Evolutionary conservation across 1,284 basidiomycete species (phyloP).

Genomic region (Puccinia novopanici): DNA sequence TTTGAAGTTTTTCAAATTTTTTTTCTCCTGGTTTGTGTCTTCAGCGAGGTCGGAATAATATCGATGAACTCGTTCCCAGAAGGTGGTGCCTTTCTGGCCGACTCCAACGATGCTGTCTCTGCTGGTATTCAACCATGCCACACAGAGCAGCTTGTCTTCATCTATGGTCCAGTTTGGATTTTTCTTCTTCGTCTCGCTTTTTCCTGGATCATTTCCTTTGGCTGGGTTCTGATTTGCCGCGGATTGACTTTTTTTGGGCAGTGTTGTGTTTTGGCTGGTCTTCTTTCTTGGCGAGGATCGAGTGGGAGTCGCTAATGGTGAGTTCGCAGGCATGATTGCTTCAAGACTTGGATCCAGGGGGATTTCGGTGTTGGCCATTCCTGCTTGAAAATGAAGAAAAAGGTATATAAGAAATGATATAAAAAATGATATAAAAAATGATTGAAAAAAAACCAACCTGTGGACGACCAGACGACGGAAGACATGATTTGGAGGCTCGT

Average conservation of each 20-base stretch:
- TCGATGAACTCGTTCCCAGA: neutral
- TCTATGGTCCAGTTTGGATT: neutral
- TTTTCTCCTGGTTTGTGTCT: neutral
- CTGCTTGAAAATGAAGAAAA: too few relatives aligned
- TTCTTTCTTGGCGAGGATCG: neutral
- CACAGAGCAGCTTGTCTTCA: constrained; percentile 6
- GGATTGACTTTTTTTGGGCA: too few relatives aligned
- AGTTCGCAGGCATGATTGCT: neutral
- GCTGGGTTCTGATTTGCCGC: too few relatives aligned
- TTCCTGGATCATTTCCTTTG: neutral
- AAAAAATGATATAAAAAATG: too few relatives aligned
- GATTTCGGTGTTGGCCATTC: neutral
- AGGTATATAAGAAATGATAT: too few relatives aligned
- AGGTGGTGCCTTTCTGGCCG: neutral
- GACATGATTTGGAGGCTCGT: too few relatives aligned
- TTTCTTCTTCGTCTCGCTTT: neutral
- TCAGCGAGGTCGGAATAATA: neutral
- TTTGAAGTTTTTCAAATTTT: neutral
- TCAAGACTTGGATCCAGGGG: neutral
- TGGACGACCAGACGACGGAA: too few relatives aligned
- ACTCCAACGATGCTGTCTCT: neutral
- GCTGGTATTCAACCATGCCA: constrained; percentile 8
- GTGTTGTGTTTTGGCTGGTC: neutral
- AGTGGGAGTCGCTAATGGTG: neutral
- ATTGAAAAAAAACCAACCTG: too few relatives aligned